phyloP scores from a whole-genome alignment of 495 filamentous ascomycete genomes.

The Hyaloscypha bicolor region DNA sequence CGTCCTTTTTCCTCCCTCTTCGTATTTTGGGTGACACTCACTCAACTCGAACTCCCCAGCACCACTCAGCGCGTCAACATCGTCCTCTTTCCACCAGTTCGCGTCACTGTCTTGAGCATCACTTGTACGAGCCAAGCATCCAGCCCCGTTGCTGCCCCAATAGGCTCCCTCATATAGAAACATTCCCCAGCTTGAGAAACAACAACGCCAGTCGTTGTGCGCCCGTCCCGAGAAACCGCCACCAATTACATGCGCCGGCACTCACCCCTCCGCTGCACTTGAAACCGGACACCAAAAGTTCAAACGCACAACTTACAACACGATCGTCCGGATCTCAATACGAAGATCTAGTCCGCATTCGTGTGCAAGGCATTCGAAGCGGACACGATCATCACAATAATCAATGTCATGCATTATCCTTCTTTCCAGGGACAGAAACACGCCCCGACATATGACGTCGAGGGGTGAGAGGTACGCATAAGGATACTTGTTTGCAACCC shows the following conservation, averaged over 20 bases:
- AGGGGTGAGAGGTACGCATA: background rate
- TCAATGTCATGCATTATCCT: conserved; percentile 5
- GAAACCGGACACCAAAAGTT: conserved; percentile 7
- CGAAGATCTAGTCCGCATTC: background rate
- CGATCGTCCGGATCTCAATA: background rate
- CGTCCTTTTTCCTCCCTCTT: background rate
- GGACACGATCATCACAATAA: background rate
- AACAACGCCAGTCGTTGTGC: background rate
- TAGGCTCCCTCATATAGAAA: background rate
- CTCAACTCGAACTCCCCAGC: background rate
- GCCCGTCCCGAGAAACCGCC: background rate
- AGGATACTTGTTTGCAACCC: conserved; percentile 10
- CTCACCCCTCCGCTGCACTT: background rate
- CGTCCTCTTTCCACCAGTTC: background rate
- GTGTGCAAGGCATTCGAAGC: background rate
- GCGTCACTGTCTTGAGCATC: background rate
- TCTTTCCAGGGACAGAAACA: background rate
- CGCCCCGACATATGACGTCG: conserved; percentile 1
- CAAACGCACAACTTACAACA: background rate
- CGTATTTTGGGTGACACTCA: background rate
- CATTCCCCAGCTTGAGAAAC: background rate
- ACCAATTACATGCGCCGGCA: background rate
- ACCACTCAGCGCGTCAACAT: background rate
- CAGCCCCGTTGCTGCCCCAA: background rate
- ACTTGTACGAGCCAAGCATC: background rate